Base-by-base conservation (phyloP, 192 early-diverging fungal species). In the Polychytrium aggregatum region DNA sequence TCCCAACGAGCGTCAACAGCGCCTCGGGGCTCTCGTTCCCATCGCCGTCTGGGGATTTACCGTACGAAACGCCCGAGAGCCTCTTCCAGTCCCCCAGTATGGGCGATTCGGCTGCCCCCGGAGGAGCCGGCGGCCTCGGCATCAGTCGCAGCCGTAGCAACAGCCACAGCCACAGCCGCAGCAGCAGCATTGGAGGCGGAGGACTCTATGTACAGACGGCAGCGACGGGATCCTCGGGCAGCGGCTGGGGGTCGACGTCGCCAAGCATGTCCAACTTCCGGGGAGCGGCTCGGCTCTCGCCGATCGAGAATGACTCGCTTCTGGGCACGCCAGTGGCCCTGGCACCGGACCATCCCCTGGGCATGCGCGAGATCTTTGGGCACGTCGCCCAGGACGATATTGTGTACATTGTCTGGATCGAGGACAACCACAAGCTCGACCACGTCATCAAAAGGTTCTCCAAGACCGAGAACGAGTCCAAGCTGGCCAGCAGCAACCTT, bases 401-500 rank as follows among this genome's bases (percentile, higher is more conserved):
- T 27, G 79, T 87, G 0, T 71, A 59, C 43, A 67, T 89, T 11
- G 62, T 87, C 6, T 89, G 85, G 85, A 60, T 86, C 33, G 79
- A 86, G 36, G 81, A 87, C 45, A 57, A 69, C 7, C 72, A 52
- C 16, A 54, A n/a, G n/a, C n/a, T 16, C 56, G 34, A 37, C 30
- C 62, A 11, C 13, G n/a, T 39, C 35, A 28, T 29, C 6, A 5
- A 21, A 11, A 22, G 11, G 0, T 17, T 45, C 6, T 31, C 44
- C 24, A 37, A 26, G 30, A 33, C 31, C 31, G 31, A 4, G 6
- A 33, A 8, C 6, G 31, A 8, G 31, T 33, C 4, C 31, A n/a
- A n/a, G n/a, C n/a, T n/a, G n/a, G n/a, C n/a, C n/a, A n/a, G n/a
- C n/a, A n/a, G n/a, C n/a, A n/a, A n/a, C n/a, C n/a, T n/a, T n/a